phyloP scores from a whole-genome alignment of 2,329 filamentous ascomycete genomes.

The Colletotrichum shisoi region DNA sequence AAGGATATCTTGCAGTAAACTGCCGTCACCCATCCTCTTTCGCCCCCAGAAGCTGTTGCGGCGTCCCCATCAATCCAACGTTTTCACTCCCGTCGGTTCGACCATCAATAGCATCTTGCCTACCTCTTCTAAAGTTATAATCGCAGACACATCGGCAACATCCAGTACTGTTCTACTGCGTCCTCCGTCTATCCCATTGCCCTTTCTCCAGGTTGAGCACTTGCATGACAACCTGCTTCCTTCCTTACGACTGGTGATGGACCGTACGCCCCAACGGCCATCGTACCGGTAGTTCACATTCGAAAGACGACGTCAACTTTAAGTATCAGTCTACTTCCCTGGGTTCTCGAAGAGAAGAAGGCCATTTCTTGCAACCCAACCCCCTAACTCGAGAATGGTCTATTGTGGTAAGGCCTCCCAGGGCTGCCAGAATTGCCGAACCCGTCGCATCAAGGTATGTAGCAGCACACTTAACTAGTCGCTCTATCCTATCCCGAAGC shows the following conservation, averaged over 20 bases:
- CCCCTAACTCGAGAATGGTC: slow-evolving; percentile 54
- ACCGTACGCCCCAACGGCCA: slow-evolving; percentile 10
- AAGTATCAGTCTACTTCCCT: background rate
- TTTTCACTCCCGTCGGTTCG: slow-evolving; percentile 6
- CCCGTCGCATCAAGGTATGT: slow-evolving; percentile 63
- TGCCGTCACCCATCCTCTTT: slow-evolving; percentile 9
- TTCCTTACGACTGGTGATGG: slow-evolving; percentile 31
- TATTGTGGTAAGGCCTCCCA: slow-evolving; percentile 66
- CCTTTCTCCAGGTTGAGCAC: background rate
- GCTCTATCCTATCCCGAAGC: background rate
- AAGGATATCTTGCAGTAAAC: slow-evolving; percentile 16
- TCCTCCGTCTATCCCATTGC: background rate
- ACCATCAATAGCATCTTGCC: background rate
- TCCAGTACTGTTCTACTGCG: background rate
- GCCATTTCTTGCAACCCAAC: background rate
- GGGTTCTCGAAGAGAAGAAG: slow-evolving; percentile 2
- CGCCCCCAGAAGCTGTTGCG: slow-evolving; percentile 5
- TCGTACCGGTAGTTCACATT: background rate
- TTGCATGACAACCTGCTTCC: slow-evolving; percentile 29
- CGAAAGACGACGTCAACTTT: background rate
- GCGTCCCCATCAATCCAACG: slow-evolving; percentile 2
- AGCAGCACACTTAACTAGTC: background rate
- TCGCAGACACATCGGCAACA: slow-evolving; percentile 7
- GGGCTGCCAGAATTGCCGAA: slow-evolving; percentile 63
- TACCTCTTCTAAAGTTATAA: background rate